Base-by-base conservation (phyloP, 192 early-diverging fungal species). In the Entophlyctis helioformis region DNA sequence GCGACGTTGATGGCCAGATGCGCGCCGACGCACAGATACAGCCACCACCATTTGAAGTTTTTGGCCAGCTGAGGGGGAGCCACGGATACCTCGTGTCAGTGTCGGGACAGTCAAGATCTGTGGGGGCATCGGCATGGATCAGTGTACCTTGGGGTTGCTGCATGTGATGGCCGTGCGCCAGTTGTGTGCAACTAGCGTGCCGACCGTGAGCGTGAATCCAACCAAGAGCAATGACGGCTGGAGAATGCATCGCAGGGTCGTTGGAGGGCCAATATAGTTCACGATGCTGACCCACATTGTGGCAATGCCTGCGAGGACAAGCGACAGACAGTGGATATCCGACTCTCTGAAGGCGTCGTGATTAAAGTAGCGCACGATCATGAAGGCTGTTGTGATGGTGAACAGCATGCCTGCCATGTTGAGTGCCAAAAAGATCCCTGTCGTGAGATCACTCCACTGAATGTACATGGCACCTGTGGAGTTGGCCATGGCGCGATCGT, bases 171-270 rank as follows among this genome's bases (percentile, higher is more conserved):
- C n/a, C n/a, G n/a, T n/a, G n/a, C n/a, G n/a, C n/a, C n/a, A n/a
- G n/a, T n/a, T n/a, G n/a, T n/a, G n/a, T n/a, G n/a, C n/a, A n/a
- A 44, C 12, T 25, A 44, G 1, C 13, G 24, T 13, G 24, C 20
- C 15, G n/a, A 44, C 18, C 10, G 39, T 44, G 40, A 52, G 6
- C 7, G 27, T n/a, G 28, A 32, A 52, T 12, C 43, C 16, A 9
- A 52, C 7, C 8, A 15, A 36, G 9, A 52, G 3, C 19, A 52
- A n/a, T 46, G 46, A 55, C 10, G 53, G 46, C 36, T 55, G 46
- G 12, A 55, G 29, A 6, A 55, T 33, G 44, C 53, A 55, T 18
- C 18, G 39, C 11, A 7, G 10, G 5, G 26, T 18, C 10, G 45
- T 3, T 4, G 53, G 53, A 5, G 12, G 7, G 19, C 53, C 53